A percentile compares a stretch with the other conserved stretches of the same genome.
Evolutionary conservation across 108 stramenopile genomes (phyloP).

Genomic region (Cyclotella cryptica): DNA sequence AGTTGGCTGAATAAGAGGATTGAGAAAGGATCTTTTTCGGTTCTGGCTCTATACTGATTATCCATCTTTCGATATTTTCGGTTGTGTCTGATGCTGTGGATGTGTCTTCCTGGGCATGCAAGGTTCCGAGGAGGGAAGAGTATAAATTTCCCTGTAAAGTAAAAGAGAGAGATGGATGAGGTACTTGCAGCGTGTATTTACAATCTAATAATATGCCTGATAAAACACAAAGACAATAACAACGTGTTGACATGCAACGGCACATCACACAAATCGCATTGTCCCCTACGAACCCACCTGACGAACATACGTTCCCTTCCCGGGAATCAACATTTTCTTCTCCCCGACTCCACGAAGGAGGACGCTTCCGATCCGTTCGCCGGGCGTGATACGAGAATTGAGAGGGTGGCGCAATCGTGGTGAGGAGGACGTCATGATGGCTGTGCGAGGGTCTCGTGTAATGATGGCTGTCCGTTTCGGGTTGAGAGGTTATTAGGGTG

Average conservation of each 20-base stretch:
- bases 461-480: no score
- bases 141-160: constrained; percentile 57
- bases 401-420: constrained; percentile 62
- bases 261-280: background rate
- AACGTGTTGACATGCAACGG: background rate
- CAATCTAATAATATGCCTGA: background rate
- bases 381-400: constrained; percentile 71
- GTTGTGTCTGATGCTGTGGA: constrained; percentile 4
- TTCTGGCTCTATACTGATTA: constrained; percentile 19
- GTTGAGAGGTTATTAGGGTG: no score
- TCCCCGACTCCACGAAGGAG: constrained; percentile 33
- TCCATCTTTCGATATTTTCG: constrained; percentile 20
- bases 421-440: constrained; percentile 9
- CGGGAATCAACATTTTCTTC: constrained; percentile 37
- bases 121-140: constrained; percentile 60
- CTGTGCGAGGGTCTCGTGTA: no score
- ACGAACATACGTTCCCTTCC: constrained; percentile 71
- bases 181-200: background rate
- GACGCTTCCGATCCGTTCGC: constrained; percentile 74
- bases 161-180: background rate
- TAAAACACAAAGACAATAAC: background rate
- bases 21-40: constrained; percentile 30
- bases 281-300: constrained; percentile 9
- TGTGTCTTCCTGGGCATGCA: constrained; percentile 36
- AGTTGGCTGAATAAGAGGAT: constrained; percentile 5